Evolutionary conservation across 768 basidiomycete species (phyloP).

Genomic region (Amanita pseudoporphyria): DNA sequence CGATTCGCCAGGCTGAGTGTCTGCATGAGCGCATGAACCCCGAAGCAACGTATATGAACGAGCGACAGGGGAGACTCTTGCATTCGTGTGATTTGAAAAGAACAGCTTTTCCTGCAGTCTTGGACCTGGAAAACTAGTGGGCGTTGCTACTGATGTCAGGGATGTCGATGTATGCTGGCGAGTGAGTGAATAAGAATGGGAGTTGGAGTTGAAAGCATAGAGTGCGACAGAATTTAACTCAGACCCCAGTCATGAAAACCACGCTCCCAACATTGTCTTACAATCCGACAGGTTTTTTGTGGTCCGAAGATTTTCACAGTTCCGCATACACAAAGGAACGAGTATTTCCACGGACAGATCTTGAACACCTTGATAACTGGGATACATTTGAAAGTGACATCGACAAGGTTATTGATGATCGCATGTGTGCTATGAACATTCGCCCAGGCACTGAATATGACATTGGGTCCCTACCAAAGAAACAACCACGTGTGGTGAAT

Average conservation of each 20-base stretch:
- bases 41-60: no score
- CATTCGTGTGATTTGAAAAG: no score
- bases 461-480: background rate
- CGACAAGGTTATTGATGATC: background rate
- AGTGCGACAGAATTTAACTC: no score
- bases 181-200: no score
- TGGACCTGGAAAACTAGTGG: no score
- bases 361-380: background rate
- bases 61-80: no score
- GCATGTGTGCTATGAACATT: background rate
- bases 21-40: no score
- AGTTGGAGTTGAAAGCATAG: no score
- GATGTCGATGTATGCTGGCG: no score
- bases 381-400: background rate
- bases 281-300: background rate
- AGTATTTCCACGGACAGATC: background rate
- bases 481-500: background rate
- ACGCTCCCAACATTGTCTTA: background rate
- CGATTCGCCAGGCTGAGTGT: no score
- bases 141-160: no score
- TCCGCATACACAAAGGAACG: background rate
- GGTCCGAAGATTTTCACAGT: background rate
- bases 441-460: background rate
- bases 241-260: slow-evolving; percentile 4
- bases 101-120: no score